Conservation (phyloP, 306 rosid genomes). For the Luffa aegyptiaca region DNA sequence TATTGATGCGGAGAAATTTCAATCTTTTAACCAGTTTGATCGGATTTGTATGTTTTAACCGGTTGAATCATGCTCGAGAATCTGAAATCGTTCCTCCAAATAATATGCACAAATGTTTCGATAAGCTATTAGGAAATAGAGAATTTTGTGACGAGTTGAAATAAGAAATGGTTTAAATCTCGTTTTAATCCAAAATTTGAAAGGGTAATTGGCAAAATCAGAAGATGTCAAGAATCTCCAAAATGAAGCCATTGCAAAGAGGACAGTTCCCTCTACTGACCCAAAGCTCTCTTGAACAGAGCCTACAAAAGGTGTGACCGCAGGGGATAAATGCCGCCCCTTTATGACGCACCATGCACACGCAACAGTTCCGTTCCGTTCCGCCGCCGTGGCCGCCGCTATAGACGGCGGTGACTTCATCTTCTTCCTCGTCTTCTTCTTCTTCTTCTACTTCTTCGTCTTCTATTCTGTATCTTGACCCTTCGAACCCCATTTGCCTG, state of each 20-base stretch:
- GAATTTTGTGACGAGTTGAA: neutral
- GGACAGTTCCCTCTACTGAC: slow-evolving; percentile 77
- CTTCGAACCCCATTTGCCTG: slow-evolving; percentile 52
- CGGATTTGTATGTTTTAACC: too few species aligned
- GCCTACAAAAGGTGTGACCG: slow-evolving; percentile 77
- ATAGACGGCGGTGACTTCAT: neutral
- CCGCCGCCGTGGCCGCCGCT: slow-evolving; percentile 9
- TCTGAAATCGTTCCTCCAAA: neutral
- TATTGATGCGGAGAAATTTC: too few species aligned
- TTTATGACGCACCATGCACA: slow-evolving; percentile 88
- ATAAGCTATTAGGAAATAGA: neutral
- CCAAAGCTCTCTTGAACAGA: slow-evolving; percentile 75
- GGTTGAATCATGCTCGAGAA: too few species aligned
- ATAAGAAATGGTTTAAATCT: neutral
- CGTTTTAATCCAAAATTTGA: neutral
- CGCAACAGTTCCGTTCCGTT: slow-evolving; percentile 55
- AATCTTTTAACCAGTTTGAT: too few species aligned
- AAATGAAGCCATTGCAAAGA: slow-evolving; percentile 63
- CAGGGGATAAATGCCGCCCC: slow-evolving; percentile 63
- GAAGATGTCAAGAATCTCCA: slow-evolving; percentile 81
- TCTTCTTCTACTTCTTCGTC: slow-evolving; percentile 32
- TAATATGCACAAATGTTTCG: neutral
- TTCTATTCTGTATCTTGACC: slow-evolving; percentile 32
- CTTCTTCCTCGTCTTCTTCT: slow-evolving; percentile 15
- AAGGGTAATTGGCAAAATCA: slow-evolving; percentile 20